phyloP scores from a whole-genome alignment of 208 protist species.

The Trypanosoma congolense region DNA sequence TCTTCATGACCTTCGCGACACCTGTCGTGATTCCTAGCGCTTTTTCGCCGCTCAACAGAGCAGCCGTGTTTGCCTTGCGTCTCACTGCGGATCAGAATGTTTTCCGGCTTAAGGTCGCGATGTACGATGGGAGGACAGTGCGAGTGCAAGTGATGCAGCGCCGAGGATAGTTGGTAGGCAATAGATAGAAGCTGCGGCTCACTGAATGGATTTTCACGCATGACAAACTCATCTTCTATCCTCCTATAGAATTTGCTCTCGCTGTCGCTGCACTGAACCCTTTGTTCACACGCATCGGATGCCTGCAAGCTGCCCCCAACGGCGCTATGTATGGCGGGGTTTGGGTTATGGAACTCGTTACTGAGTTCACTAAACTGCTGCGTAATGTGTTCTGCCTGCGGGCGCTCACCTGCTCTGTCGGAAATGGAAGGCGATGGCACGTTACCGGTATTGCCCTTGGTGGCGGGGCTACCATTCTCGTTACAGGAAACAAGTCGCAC shows the following conservation, averaged over 20 bases:
- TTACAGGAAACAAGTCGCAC: neutral
- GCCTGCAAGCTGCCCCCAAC: too few species aligned
- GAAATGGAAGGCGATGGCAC: too few species aligned
- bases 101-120: slow-evolving; percentile 71
- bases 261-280: neutral
- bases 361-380: too few species aligned
- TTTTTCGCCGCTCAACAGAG: neutral
- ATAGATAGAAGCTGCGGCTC: slow-evolving; percentile 76
- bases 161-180: slow-evolving; percentile 67
- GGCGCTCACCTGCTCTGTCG: too few species aligned
- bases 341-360: too few species aligned
- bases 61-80: neutral
- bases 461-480: too few species aligned
- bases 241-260: neutral
- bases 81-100: slow-evolving; percentile 62
- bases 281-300: too few species aligned
- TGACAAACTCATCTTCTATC: slow-evolving; percentile 14
- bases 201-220: slow-evolving; percentile 46
- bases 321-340: too few species aligned
- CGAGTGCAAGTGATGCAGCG: slow-evolving; percentile 66
- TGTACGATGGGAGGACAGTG: slow-evolving; percentile 56
- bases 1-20: neutral
- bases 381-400: too few species aligned
- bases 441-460: too few species aligned
- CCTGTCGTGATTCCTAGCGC: neutral